Conservation (phyloP, 2,329 filamentous ascomycete genomes). For the Cryphonectria nitschkei region DNA sequence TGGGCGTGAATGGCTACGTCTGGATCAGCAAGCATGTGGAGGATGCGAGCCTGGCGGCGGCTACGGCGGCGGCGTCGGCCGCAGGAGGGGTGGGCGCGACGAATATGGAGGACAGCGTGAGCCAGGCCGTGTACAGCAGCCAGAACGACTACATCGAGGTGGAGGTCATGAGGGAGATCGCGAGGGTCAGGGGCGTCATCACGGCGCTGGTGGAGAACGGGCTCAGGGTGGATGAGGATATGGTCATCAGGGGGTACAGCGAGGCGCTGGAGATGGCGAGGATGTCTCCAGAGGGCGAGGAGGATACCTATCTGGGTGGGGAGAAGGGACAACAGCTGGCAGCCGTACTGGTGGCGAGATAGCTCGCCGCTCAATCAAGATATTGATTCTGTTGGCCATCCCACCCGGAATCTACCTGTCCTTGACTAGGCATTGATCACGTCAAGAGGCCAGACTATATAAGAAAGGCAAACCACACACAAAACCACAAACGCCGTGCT, state of each 20-base stretch:
- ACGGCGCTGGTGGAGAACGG: constrained; percentile 81
- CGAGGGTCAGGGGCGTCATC: constrained; percentile 79
- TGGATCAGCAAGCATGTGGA: constrained; percentile 89
- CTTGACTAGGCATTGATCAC: not conserved
- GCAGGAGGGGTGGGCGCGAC: constrained; percentile 72
- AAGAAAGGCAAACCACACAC: not conserved
- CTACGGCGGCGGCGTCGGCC: constrained; percentile 50
- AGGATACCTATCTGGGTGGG: constrained; percentile 63
- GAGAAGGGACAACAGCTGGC: constrained; percentile 57
- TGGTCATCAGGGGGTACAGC: constrained; percentile 79
- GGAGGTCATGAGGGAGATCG: constrained; percentile 84
- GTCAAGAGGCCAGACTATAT: not conserved
- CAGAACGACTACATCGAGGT: constrained; percentile 86
- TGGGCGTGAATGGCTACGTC: constrained; percentile 96
- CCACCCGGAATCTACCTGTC: not conserved
- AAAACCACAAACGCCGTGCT: constrained; percentile 4
- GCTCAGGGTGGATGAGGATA: constrained; percentile 86
- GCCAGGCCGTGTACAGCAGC: constrained; percentile 86
- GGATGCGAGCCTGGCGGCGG: constrained; percentile 50
- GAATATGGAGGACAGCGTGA: constrained; percentile 84
- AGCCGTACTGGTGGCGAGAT: constrained; percentile 41
- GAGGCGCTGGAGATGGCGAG: constrained; percentile 77
- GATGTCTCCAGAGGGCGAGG: constrained; percentile 57
- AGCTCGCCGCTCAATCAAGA: not conserved
- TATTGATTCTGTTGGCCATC: too few species aligned